Conservation (phyloP, 2,329 filamentous ascomycete species). For the Colletotrichum melonis region DNA sequence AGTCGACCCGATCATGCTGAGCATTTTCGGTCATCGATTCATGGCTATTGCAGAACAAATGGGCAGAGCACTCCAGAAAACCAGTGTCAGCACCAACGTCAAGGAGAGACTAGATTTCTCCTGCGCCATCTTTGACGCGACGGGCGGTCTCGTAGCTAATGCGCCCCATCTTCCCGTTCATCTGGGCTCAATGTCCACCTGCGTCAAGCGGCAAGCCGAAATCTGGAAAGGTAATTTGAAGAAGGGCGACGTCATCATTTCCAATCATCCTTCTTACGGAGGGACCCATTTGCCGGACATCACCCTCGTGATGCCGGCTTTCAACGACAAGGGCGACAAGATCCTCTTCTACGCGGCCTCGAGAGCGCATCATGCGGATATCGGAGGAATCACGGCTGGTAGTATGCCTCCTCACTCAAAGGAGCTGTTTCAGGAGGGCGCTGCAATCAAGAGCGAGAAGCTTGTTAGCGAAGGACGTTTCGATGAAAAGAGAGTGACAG, state of each 20-base stretch:
- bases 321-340: slow-evolving; percentile 71
- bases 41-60: slow-evolving; percentile 91
- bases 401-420: slow-evolving; percentile 83
- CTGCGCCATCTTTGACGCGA: slow-evolving; percentile 82
- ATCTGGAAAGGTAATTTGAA: slow-evolving; percentile 84
- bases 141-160: slow-evolving; percentile 81
- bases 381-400: slow-evolving; percentile 83
- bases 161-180: slow-evolving; percentile 85
- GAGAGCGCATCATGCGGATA: slow-evolving; percentile 86
- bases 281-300: slow-evolving; percentile 88
- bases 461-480: slow-evolving; percentile 82
- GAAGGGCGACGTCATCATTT: slow-evolving; percentile 83
- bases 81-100: slow-evolving; percentile 83
- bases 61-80: slow-evolving; percentile 84
- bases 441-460: slow-evolving; percentile 73
- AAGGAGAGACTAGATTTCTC: slow-evolving; percentile 87
- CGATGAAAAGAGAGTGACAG: slow-evolving; percentile 80
- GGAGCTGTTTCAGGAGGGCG: slow-evolving; percentile 72
- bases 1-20: slow-evolving; percentile 78
- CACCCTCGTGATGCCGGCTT: slow-evolving; percentile 83
- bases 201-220: slow-evolving; percentile 80
- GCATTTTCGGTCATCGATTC: slow-evolving; percentile 84
- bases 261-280: slow-evolving; percentile 86
- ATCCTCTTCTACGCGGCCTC: slow-evolving; percentile 88
- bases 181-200: slow-evolving; percentile 85